Evolutionary conservation across 1,284 basidiomycete species (phyloP), one percentile per base, ranked within the genome.

Genomic region (Phaffia rhodozyma): DNA sequence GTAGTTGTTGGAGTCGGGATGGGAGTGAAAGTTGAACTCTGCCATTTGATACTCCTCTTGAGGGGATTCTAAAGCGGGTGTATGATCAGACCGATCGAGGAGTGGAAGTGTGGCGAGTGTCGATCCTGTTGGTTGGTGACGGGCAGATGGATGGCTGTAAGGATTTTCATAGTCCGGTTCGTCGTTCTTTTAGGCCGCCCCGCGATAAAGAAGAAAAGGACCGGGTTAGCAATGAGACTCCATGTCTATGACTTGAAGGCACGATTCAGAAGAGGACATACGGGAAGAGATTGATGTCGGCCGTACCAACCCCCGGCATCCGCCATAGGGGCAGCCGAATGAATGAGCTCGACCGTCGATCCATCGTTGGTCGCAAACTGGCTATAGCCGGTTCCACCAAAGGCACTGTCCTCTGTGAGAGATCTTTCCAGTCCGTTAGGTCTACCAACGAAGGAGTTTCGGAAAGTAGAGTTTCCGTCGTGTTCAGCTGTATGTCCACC

Each of bases 321-420:
- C 11, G 21, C 57, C n/a, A 58, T 27, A 13, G 58, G 58, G 1
- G 62, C 62, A 1, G 62, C 62, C 30, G 58, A 58, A 9, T 55
- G 52, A 9, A 64, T 47, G 18, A 64, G 62, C 21, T 64, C 56
- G 30, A 53, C 62, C 43, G 52, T 58, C 2, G 58, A 60, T 18
- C 60, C 62, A 48, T 53, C 48, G 13, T 43, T 27, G 3, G 34
- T 43, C 13, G 38, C 38, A 43, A 43, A 43, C 13, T 16, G 38
- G 16, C 13, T 16, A 16, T 43, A 43, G 16, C 38, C 38, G 38
- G 38, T 43, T 16, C 13, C 38, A 16, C 13, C 38, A 43, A 43
- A 43, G 38, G 38, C 38, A 11, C 38, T 43, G 13, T 43, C 43
- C 7, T 25, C n/a, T 25, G 49, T 27, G 61, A 47, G 38, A 16